Percentiles rank a stretch among this genome's conserved stretches.
Conservation (phyloP, 2,329 filamentous ascomycete species). For the Lomentospora prolificans region DNA sequence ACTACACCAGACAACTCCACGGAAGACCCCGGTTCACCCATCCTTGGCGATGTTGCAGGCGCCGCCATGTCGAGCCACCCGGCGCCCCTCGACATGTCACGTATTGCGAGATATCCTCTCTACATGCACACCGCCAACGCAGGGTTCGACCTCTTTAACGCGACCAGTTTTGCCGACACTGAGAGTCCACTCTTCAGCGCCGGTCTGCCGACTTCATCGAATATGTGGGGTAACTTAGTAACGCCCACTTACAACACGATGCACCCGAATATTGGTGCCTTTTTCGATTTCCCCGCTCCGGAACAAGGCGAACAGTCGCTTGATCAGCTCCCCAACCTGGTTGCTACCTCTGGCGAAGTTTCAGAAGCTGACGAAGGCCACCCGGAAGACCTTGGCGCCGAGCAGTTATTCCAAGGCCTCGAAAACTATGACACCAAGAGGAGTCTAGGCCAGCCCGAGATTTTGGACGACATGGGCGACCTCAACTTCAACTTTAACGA, state of each 20-base stretch:
- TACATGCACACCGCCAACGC: conserved; percentile 33
- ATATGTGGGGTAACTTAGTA: conserved; percentile 22
- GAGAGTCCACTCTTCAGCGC: conserved; percentile 54
- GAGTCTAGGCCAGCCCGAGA: conserved; percentile 24
- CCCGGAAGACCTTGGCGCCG: background rate
- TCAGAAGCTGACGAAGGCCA: conserved; percentile 52
- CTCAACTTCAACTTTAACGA: conserved; percentile 7
- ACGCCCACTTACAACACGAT: background rate
- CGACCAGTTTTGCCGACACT: conserved; percentile 36
- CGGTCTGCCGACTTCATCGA: conserved; percentile 43
- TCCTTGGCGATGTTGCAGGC: conserved; percentile 39
- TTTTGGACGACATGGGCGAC: conserved; percentile 24
- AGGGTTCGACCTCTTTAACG: conserved; percentile 42
- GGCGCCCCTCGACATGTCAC: conserved; percentile 47
- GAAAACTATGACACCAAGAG: background rate
- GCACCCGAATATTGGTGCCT: background rate
- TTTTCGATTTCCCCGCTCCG: conserved; percentile 3
- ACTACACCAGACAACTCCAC: conserved; percentile 4
- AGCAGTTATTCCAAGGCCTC: background rate
- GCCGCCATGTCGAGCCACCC: conserved; percentile 36
- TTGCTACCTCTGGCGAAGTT: conserved; percentile 51
- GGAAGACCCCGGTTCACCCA: conserved; percentile 46
- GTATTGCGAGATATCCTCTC: conserved; percentile 34
- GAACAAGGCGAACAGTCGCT: conserved; percentile 28
- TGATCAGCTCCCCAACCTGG: conserved; percentile 26